A percentile compares a stretch with the other conserved stretches of the same genome.
These are phyloP conservation scores for Cicer arietinum DNA, from an alignment of 306 rosid species.

Conservation along the genomic window DNA sequence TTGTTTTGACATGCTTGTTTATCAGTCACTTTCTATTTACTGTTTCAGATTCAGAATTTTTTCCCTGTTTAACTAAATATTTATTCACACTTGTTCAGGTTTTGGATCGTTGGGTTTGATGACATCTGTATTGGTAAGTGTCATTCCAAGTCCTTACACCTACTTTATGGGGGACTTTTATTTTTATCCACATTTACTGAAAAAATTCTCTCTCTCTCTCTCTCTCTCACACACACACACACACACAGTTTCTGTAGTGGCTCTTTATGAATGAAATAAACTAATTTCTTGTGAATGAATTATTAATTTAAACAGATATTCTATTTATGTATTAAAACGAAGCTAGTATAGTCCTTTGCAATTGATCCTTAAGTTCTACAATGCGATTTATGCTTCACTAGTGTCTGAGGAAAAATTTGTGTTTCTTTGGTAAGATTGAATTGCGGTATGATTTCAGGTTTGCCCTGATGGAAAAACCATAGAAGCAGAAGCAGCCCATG, in stretches of 20 bases:
- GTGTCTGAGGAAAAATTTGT: not conserved
- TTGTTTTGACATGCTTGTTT: slow-evolving; percentile 39
- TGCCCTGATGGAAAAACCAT: slow-evolving; percentile 99
- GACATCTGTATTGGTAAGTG: slow-evolving; percentile 95
- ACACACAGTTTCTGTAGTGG: not conserved
- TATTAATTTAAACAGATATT: not conserved
- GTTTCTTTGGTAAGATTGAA: slow-evolving; percentile 35
- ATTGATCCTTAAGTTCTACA: not conserved
- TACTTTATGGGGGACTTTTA: slow-evolving; percentile 15
- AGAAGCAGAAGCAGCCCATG: slow-evolving; percentile 99
- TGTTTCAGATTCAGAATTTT: slow-evolving; percentile 5
- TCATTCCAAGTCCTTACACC: not conserved
- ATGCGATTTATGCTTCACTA: not conserved
- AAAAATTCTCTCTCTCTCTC: slow-evolving; percentile 4
- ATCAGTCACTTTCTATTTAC: slow-evolving; percentile 24
- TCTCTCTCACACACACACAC: too few species aligned
- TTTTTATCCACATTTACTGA: slow-evolving; percentile 21
- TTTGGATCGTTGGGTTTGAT: slow-evolving; percentile 99
- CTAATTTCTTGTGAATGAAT: slow-evolving; percentile 20
- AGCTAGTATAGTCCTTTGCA: slow-evolving; percentile 8
- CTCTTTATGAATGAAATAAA: slow-evolving; percentile 13
- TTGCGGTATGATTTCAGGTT: slow-evolving; percentile 63
- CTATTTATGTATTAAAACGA: slow-evolving; percentile 5
- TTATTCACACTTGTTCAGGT: slow-evolving; percentile 57
- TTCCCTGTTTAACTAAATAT: slow-evolving; percentile 40